These are phyloP conservation scores for Metschnikowia gelsemii DNA, from an alignment of 805 yeast species.

Conservation along the genomic window DNA sequence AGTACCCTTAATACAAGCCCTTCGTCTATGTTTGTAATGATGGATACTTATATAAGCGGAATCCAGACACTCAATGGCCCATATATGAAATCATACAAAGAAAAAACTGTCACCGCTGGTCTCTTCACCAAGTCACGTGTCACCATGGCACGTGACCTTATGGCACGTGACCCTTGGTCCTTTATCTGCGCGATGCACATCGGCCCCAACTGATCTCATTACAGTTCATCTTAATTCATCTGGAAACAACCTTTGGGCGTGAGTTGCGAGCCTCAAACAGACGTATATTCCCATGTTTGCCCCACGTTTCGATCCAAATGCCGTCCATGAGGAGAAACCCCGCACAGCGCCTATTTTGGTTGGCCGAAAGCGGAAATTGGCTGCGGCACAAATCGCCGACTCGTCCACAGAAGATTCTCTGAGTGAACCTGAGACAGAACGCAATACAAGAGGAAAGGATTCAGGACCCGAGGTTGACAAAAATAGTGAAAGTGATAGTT, in stretches of 20 bases:
- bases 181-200: too few relatives aligned
- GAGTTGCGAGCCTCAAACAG: background rate
- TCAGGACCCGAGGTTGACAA: background rate
- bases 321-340: slow-evolving; percentile 20
- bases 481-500: slow-evolving; percentile 8
- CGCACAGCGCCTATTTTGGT: slow-evolving; percentile 11
- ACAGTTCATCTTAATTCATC: background rate
- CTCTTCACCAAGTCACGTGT: too few relatives aligned
- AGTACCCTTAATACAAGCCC: too few relatives aligned
- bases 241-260: background rate
- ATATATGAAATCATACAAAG: too few relatives aligned
- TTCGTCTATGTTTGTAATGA: too few relatives aligned
- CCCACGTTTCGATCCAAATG: slow-evolving; percentile 57
- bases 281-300: slow-evolving; percentile 51
- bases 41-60: too few relatives aligned
- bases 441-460: background rate
- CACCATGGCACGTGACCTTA: too few relatives aligned
- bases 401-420: slow-evolving; percentile 9
- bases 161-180: too few relatives aligned
- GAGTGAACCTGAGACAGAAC: slow-evolving; percentile 10
- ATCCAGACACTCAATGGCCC: too few relatives aligned
- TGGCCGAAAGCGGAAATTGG: slow-evolving; percentile 22
- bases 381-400: slow-evolving; percentile 9
- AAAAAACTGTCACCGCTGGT: too few relatives aligned
- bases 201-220: too few relatives aligned